Evolutionary conservation across 2,329 filamentous ascomycete species (phyloP), one percentile per base, ranked within the genome.

Genomic region (Apiospora aurea): DNA sequence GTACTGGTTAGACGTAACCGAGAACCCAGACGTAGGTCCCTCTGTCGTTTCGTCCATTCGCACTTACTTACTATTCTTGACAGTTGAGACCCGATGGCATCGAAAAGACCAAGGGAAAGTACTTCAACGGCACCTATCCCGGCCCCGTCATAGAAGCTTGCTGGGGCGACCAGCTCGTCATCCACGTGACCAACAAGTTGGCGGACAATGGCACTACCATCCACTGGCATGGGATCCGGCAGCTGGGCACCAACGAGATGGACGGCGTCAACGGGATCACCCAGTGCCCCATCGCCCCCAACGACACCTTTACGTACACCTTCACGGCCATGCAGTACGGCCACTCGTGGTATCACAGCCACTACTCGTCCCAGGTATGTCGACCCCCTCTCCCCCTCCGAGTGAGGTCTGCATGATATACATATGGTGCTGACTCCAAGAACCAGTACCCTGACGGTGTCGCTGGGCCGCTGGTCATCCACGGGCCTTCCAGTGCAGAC

Each of bases 181-280:
- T 94, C 61, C 90, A 90, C 43, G 87, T 95, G 71, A 87, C 89
- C 81, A 96, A 96, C 81, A 88, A 90, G 71, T 85, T 80, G 80
- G 81, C 84, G 72, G 76, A 75, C 46, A 91, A 92, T 74, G 89
- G 72, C 73, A 85, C 83, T 2, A 81, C 83, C 0, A 79, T 87
- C 47, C 85, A 87, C 74, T 87, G 84, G 84, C 85, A 87, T 71
- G 85, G 85, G 24, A 77, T 87, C 21, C 79, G 85, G 7, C 84
- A 86, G 75, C 80, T 83, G 26, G 79, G 83, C 72, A 82, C 81
- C 64, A 83, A 81, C 72, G 78, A 81, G 41, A 78, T 82, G 47
- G 85, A 87, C 71, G 85, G 85, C 49, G 83, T 82, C n/a, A 81
- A 81, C 70, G 83, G 84, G 18, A 78, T 85, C 8, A 83, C 81